These are phyloP conservation scores for Geotrichum carabidarum DNA, from an alignment of 1,139 yeast species.

Conservation along the genomic window DNA sequence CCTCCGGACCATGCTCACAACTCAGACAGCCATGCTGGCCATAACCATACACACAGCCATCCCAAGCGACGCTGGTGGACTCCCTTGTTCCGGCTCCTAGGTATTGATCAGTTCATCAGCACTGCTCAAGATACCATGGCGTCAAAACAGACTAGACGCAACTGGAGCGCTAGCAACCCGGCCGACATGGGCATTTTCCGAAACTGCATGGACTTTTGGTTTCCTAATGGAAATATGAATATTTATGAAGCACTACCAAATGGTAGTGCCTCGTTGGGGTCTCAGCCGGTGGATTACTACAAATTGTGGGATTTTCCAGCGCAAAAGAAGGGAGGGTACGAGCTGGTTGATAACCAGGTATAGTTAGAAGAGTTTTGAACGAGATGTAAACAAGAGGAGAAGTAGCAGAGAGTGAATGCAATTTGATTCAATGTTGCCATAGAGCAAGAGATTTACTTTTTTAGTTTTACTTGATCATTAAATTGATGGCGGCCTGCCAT, in stretches of 20 bases:
- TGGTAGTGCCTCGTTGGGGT: conserved; percentile 34
- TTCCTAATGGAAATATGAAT: conserved; percentile 27
- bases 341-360: conserved; percentile 22
- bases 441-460: too few relatives aligned
- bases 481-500: too few relatives aligned
- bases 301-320: conserved; percentile 35
- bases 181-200: conserved; percentile 35
- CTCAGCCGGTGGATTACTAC: conserved; percentile 38
- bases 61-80: conserved; percentile 25
- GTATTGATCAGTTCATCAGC: conserved; percentile 39
- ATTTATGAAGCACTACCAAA: conserved; percentile 26
- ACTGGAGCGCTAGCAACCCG: conserved; percentile 31
- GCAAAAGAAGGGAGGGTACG: conserved; percentile 20
- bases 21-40: background rate
- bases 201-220: conserved; percentile 43
- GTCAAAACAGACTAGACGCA: conserved; percentile 14
- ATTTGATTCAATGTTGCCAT: too few relatives aligned
- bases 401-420: too few relatives aligned
- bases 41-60: conserved; percentile 6
- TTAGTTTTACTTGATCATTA: too few relatives aligned
- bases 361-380: background rate
- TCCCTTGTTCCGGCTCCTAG: conserved; percentile 33
- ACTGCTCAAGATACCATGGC: conserved; percentile 33
- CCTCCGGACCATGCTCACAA: conserved; percentile 28
- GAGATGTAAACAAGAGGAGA: too few relatives aligned